Percentiles rank a stretch among this genome's conserved stretches.
These are phyloP conservation scores for Solanum etuberosum DNA, from an alignment of 257 asterid species.

Conservation along the genomic window DNA sequence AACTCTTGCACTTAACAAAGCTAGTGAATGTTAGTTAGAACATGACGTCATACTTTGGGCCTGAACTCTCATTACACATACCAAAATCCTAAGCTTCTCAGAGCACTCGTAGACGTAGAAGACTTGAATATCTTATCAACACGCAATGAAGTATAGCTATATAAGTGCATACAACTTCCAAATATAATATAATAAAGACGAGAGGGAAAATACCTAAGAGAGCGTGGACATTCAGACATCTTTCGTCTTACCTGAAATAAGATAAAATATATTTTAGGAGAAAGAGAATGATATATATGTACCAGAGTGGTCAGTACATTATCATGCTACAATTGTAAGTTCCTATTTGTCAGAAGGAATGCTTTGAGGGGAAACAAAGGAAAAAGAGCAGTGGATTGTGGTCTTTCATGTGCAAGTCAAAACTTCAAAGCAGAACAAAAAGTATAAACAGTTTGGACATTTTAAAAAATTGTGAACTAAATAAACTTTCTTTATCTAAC, in stretches of 20 bases:
- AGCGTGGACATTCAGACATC: constrained; percentile 82
- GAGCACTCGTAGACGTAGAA: not conserved
- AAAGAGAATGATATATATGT: not conserved
- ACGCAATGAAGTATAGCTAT: not conserved
- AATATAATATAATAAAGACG: not conserved
- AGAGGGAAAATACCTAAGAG: constrained; percentile 42
- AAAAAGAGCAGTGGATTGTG: not conserved
- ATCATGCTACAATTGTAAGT: not conserved
- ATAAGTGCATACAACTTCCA: not conserved
- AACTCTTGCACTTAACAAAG: not conserved
- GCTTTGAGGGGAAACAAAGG: not conserved
- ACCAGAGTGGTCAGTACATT: not conserved
- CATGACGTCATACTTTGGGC: not conserved
- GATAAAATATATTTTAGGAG: not conserved
- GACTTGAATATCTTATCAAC: not conserved
- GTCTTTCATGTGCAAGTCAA: not conserved
- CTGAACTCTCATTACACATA: not conserved
- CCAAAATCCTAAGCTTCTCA: not conserved
- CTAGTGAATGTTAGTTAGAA: not conserved
- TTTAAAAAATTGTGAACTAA: not conserved
- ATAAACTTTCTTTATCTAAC: not conserved
- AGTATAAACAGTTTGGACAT: not conserved
- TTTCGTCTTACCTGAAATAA: constrained; percentile 61
- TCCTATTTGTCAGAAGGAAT: not conserved
- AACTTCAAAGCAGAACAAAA: not conserved